Conservation (phyloP, 2,329 filamentous ascomycete species). For the Tolypocladium cylindrosporum region DNA sequence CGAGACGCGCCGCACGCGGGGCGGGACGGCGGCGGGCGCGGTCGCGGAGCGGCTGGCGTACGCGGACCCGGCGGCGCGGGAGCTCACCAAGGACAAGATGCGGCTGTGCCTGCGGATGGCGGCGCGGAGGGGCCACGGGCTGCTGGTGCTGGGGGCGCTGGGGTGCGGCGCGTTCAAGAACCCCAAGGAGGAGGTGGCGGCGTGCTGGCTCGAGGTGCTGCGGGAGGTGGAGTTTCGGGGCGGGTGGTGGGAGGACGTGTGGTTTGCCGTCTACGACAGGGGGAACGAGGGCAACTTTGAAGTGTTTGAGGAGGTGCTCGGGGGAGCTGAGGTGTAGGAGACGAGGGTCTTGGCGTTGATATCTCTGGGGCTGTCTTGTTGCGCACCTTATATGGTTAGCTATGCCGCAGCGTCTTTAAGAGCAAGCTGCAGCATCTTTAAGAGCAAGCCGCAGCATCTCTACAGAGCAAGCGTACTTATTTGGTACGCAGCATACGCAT, state of each 20-base stretch:
- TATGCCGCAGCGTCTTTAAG: not conserved
- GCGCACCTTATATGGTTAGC: not conserved
- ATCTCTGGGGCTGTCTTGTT: not conserved
- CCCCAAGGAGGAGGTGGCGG: conserved; percentile 48
- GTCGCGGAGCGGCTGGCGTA: conserved; percentile 27
- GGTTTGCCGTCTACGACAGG: conserved; percentile 51
- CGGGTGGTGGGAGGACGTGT: conserved; percentile 53
- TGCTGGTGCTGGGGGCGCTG: conserved; percentile 56
- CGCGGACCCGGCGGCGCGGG: conserved; percentile 30
- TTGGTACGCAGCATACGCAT: not conserved
- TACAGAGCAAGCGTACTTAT: too few species aligned
- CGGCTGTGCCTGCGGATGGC: conserved; percentile 49
- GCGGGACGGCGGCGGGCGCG: too few species aligned
- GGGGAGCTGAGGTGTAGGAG: conserved; percentile 18
- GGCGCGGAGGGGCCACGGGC: conserved; percentile 42
- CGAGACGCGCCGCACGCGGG: too few species aligned
- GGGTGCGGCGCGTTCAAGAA: conserved; percentile 60
- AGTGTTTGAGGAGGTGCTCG: conserved; percentile 35
- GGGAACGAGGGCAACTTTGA: conserved; percentile 38
- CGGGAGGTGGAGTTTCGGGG: conserved; percentile 49
- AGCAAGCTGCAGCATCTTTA: too few species aligned
- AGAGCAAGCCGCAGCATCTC: too few species aligned
- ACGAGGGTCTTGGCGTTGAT: not conserved
- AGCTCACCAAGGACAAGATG: conserved; percentile 53
- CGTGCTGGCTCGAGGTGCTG: conserved; percentile 53